These are phyloP conservation scores for Candida hungchunana DNA, from an alignment of 805 yeast genomes.

Conservation along the genomic window DNA sequence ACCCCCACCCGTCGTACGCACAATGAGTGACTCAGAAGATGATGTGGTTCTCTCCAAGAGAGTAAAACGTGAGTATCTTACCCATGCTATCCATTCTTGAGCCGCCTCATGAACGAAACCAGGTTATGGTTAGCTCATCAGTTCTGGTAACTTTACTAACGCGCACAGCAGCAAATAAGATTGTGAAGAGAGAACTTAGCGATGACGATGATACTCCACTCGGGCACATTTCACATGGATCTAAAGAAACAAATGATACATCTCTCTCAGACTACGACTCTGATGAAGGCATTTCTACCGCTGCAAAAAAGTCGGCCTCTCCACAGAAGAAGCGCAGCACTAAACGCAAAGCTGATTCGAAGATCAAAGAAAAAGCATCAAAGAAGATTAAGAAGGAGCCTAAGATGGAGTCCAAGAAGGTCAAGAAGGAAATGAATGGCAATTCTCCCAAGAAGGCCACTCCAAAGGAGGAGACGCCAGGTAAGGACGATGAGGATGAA, in stretches of 20 bases:
- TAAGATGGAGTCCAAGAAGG: slow-evolving; percentile 6
- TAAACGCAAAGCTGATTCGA: slow-evolving; percentile 10
- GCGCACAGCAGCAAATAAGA: background rate
- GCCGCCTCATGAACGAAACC: too few species aligned
- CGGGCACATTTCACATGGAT: slow-evolving; percentile 11
- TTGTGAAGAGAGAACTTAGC: slow-evolving; percentile 8
- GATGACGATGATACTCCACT: slow-evolving; percentile 25
- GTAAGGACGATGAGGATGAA: slow-evolving; percentile 44
- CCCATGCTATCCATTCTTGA: too few species aligned
- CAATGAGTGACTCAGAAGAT: slow-evolving; percentile 31
- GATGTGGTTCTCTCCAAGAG: slow-evolving; percentile 27
- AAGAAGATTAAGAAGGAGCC: slow-evolving; percentile 5
- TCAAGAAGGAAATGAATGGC: background rate
- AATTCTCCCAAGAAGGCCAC: slow-evolving; percentile 2
- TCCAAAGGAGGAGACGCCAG: slow-evolving; percentile 26
- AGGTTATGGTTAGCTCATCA: too few species aligned
- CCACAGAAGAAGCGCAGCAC: slow-evolving; percentile 6
- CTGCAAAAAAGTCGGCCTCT: slow-evolving; percentile 3
- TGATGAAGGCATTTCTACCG: slow-evolving; percentile 19
- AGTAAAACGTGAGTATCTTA: slow-evolving; percentile 18
- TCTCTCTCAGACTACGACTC: slow-evolving; percentile 25
- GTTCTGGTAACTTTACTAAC: too few species aligned
- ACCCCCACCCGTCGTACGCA: too few species aligned
- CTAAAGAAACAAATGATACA: slow-evolving; percentile 12
- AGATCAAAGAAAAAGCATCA: slow-evolving; percentile 16